Evolutionary conservation across 148 eudicot genomes (phyloP).

Genomic region (Oxyria digyna): DNA sequence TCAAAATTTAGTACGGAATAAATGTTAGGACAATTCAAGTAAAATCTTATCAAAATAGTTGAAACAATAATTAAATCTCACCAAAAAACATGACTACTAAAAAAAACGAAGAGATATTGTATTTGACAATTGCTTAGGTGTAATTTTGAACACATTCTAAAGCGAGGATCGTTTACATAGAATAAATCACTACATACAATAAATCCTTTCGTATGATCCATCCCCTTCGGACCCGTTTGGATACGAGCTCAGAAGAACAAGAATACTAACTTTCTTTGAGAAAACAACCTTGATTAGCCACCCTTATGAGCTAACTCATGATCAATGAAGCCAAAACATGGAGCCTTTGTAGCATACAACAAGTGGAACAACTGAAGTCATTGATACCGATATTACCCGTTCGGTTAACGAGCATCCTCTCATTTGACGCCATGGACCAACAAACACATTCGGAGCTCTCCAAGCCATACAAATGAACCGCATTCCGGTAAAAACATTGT

Average conservation of each 20-base stretch:
- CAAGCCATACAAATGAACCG: constrained; percentile 57
- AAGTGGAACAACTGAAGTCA: constrained; percentile 56
- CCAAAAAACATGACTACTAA: too few relatives aligned
- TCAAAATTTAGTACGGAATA: too few relatives aligned
- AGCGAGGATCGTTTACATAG: too few relatives aligned
- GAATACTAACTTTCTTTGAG: constrained; percentile 38
- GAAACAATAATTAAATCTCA: too few relatives aligned
- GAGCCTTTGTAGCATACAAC: constrained; percentile 56
- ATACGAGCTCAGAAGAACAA: constrained; percentile 6
- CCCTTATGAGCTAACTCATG: constrained; percentile 25
- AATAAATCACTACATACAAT: too few relatives aligned
- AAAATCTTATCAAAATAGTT: too few relatives aligned
- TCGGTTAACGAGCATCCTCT: constrained; percentile 46
- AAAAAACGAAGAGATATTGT: too few relatives aligned
- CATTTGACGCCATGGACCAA: constrained; percentile 61
- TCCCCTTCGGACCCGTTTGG: background rate
- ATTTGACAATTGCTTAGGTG: too few relatives aligned
- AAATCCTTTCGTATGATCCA: constrained; percentile 31
- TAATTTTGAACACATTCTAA: too few relatives aligned
- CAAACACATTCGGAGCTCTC: constrained; percentile 51
- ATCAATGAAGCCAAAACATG: constrained; percentile 27
- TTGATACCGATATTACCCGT: constrained; percentile 46
- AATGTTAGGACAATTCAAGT: too few relatives aligned
- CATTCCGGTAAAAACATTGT: too few relatives aligned
- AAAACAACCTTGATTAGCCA: constrained; percentile 42